Conservation (phyloP, 2,329 filamentous ascomycete species). For the Colletotrichum tropicale region DNA sequence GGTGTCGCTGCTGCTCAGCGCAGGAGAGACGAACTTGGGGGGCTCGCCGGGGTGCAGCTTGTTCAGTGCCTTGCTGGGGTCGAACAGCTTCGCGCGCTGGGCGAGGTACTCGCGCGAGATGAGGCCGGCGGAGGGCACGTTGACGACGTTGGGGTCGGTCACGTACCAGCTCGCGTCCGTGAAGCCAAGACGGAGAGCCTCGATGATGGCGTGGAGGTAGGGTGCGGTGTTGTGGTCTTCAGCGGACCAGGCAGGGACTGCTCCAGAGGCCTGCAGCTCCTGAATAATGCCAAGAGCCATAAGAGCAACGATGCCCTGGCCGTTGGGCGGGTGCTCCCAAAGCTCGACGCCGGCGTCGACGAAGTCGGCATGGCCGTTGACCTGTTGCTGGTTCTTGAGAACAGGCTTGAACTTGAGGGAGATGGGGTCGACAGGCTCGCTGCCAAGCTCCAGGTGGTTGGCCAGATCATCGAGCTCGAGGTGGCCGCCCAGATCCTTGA, state of each 20-base stretch:
- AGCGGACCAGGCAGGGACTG: slow-evolving; percentile 72
- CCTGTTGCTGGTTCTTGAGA: not conserved
- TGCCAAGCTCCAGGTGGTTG: slow-evolving; percentile 71
- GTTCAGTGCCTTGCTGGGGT: slow-evolving; percentile 63
- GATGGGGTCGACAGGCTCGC: slow-evolving; percentile 84
- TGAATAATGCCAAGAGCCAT: slow-evolving; percentile 94
- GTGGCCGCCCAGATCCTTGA: slow-evolving; percentile 76
- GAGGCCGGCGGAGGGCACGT: slow-evolving; percentile 73
- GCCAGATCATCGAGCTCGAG: slow-evolving; percentile 81
- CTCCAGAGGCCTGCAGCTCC: slow-evolving; percentile 76
- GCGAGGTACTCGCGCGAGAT: slow-evolving; percentile 78
- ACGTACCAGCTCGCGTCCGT: slow-evolving; percentile 91
- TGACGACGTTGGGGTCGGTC: slow-evolving; percentile 75
- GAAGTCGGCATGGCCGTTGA: slow-evolving; percentile 39
- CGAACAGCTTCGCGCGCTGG: slow-evolving; percentile 66
- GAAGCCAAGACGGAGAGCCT: slow-evolving; percentile 87
- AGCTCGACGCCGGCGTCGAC: slow-evolving; percentile 63
- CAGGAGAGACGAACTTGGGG: slow-evolving; percentile 61
- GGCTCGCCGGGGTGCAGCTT: slow-evolving; percentile 68
- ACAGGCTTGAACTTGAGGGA: slow-evolving; percentile 70
- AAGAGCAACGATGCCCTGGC: slow-evolving; percentile 91
- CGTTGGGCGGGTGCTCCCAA: slow-evolving; percentile 97
- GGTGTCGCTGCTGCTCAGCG: slow-evolving; percentile 85
- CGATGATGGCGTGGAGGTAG: slow-evolving; percentile 87
- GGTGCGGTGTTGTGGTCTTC: slow-evolving; percentile 81